A percentile compares a stretch with the other conserved stretches of the same genome.
phyloP scores from a whole-genome alignment of 2,329 filamentous ascomycete species.

The Colletotrichum sp. region DNA sequence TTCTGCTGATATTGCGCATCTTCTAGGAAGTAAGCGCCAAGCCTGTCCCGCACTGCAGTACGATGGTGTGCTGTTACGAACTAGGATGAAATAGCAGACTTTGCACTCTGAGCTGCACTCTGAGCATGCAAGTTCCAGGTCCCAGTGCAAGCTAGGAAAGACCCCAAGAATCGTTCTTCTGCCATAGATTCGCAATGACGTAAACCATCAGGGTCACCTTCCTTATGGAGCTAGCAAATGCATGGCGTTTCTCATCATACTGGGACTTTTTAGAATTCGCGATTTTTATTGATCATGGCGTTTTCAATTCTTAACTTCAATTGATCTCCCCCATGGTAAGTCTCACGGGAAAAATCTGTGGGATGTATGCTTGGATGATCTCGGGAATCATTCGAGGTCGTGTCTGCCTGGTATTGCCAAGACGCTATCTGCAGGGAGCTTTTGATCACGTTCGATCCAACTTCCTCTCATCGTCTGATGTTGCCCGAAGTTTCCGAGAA shows the following conservation, averaged over 20 bases:
- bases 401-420: neutral
- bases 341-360: neutral
- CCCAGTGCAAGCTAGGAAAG: neutral
- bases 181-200: neutral
- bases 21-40: neutral
- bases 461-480: neutral
- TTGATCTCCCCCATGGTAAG: neutral
- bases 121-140: neutral
- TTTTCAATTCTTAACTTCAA: neutral
- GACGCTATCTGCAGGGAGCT: neutral
- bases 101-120: neutral
- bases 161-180: neutral
- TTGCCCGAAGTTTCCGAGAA: neutral
- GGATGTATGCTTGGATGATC: neutral
- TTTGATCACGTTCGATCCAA: neutral
- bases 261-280: neutral
- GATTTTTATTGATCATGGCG: neutral
- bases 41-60: neutral
- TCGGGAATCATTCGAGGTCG: neutral
- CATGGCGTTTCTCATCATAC: neutral
- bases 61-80: neutral
- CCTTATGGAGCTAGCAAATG: slow-evolving; percentile 9
- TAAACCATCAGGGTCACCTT: neutral
- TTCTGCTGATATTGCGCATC: neutral
- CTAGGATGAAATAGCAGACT: neutral